Base-by-base conservation (phyloP, 208 protist species). In the Wallacemonas sp. region DNA sequence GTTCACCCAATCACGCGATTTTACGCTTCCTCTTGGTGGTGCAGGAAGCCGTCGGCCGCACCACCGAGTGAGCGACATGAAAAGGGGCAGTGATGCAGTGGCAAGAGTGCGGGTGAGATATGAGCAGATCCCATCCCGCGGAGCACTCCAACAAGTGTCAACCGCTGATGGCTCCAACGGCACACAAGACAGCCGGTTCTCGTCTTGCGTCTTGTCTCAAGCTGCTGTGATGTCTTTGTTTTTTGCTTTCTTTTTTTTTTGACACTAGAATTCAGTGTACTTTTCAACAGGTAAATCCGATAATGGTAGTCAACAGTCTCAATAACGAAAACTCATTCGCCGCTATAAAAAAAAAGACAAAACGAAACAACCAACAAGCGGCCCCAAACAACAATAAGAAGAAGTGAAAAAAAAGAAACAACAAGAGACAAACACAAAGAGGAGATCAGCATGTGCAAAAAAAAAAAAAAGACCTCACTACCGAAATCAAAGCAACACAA, bases 241-340 rank as follows among this genome's bases (percentile, higher is more conserved):
- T 49, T 41, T 41, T 26, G 4, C 21, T 62, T 64, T 64, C 5
- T 56, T 43, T 16, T 26, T 52, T 61, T 41, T 70, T 70, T 57
- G 16, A 36, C 47, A 49, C 32, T 54, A 17, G 26, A 67, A 38
- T 14, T 14, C 19, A 6, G 44, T 26, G n/a, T n/a, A n/a, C n/a
- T 55, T 26, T 17, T 55, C 47, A 55, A 55, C 8, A 14, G 17
- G 47, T 33, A 26, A 32, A 24, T 55, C 24, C 47, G 47, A 55
- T 55, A 55, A 55, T 55, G 26, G 17, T 55, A 24, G n/a, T 17
- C 47, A 55, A 55, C 47, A 32, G 5, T 9, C 0, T 33, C 6
- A 55, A 55, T n/a, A 55, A 32, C 3, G 11, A 55, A 26, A 4
- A 55, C 2, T 16, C 34, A 32, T 55, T 48, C 2, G 9, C 36